Evolutionary conservation across 2,329 filamentous ascomycete species (phyloP), one percentile per base, ranked within the genome.

Genomic region (Ascomycota sp.): DNA sequence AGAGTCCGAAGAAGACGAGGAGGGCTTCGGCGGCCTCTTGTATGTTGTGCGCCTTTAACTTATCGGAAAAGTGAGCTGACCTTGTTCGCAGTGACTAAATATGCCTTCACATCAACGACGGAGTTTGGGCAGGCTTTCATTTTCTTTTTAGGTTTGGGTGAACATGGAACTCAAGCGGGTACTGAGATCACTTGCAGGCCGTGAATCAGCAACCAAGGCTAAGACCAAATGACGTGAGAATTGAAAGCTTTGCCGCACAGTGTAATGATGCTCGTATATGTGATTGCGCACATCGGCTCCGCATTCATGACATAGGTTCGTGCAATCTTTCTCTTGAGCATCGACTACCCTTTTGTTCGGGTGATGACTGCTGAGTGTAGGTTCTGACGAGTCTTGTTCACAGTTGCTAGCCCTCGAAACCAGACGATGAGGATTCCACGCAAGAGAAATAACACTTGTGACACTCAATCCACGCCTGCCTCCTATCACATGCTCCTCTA

Each of bases 21-120:
- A 70, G 38, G 61, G 75, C 54, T 83, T 86, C 65, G 79, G 75
- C 56, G 75, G 75, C 69, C 72, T 86, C 52, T 86, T 89, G 63
- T 67, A 58, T 33, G 63, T 59, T 27, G 27, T 25, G 13, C 8
- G 13, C 2, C 6, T 10, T 17, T 17, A 5, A 8, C 17, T 5
- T n/a, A 2, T 12, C 20, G 10, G 7, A 12, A 12, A 30, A 3
- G 15, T 1, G 30, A 36, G 42, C 61, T 65, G 53, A 65, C 56
- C 19, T 13, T n/a, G 12, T 32, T 28, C 30, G 7, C 35, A 67
- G 63, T 48, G 63, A 63, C 52, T 67, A 65, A 65, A 63, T 51
- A 42, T 44, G 40, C 46, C 48, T 40, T 46, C 48, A 40, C 45
- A 44, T 44, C 44, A 35, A 43, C 42, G 33, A 52, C 40, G 51